Conservation (phyloP, 306 rosid genomes). For the Lupinus albus region DNA sequence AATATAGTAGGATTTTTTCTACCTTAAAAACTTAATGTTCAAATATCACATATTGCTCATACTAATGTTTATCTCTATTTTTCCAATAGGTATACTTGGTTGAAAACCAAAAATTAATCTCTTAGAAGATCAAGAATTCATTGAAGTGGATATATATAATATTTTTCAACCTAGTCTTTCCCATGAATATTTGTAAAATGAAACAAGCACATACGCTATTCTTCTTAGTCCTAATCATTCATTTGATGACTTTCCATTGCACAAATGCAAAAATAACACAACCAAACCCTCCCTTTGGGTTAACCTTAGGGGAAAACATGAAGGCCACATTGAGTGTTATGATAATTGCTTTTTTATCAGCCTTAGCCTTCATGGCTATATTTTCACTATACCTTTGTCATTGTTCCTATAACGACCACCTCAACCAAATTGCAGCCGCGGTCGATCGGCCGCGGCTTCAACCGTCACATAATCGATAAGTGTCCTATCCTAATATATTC, state of each 20-base stretch:
- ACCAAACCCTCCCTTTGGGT: constrained; percentile 16
- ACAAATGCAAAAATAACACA: constrained; percentile 41
- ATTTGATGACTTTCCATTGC: background rate
- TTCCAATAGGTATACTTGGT: too few relatives aligned
- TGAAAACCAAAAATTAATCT: too few relatives aligned
- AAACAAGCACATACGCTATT: background rate
- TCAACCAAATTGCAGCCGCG: background rate
- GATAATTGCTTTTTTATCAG: background rate
- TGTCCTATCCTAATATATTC: constrained; percentile 56
- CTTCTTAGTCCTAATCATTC: background rate
- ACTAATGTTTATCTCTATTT: too few relatives aligned
- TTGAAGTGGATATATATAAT: too few relatives aligned
- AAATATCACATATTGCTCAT: too few relatives aligned
- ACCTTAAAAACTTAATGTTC: too few relatives aligned
- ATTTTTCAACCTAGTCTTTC: too few relatives aligned
- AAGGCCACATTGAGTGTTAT: constrained; percentile 29
- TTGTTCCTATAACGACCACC: background rate
- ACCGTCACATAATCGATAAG: constrained; percentile 32
- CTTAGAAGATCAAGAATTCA: too few relatives aligned
- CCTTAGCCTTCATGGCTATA: constrained; percentile 25
- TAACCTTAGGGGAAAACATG: background rate
- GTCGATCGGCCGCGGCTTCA: background rate
- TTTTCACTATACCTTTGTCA: constrained; percentile 26
- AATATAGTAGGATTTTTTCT: too few relatives aligned
- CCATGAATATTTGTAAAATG: background rate